A percentile compares a stretch with the other conserved stretches of the same genome.
phyloP scores from a whole-genome alignment of 2,329 filamentous ascomycete species.

The Fusarium caatingaense region DNA sequence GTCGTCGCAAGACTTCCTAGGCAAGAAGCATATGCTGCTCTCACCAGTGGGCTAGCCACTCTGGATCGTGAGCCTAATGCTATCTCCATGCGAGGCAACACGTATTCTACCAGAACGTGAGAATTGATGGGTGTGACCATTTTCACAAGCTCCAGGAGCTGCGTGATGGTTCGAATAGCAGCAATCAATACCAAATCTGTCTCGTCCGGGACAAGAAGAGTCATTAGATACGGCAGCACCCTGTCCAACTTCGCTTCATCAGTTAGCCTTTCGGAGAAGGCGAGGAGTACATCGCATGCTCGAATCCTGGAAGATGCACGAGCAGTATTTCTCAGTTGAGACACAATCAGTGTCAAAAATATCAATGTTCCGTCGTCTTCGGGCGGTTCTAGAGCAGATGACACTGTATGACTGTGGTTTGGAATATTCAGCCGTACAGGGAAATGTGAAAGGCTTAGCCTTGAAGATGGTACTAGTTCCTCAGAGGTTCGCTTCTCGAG shows the following conservation, averaged over 20 bases:
- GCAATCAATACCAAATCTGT: slow-evolving; percentile 87
- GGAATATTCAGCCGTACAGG: slow-evolving; percentile 89
- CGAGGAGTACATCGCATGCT: slow-evolving; percentile 90
- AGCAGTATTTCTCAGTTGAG: slow-evolving; percentile 89
- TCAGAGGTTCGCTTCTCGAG: slow-evolving; percentile 57
- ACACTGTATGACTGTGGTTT: slow-evolving; percentile 79
- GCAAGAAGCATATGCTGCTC: slow-evolving; percentile 93
- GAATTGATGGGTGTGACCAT: slow-evolving; percentile 85
- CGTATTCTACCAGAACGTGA: slow-evolving; percentile 75
- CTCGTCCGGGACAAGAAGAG: slow-evolving; percentile 78
- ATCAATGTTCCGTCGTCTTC: slow-evolving; percentile 92
- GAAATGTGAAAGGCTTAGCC: slow-evolving; percentile 72
- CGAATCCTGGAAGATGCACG: slow-evolving; percentile 87
- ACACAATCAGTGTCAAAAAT: slow-evolving; percentile 88
- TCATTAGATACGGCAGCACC: slow-evolving; percentile 89
- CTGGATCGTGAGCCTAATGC: slow-evolving; percentile 60
- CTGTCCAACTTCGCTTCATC: slow-evolving; percentile 97
- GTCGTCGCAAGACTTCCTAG: slow-evolving; percentile 89
- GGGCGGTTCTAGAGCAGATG: slow-evolving; percentile 68
- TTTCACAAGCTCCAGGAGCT: slow-evolving; percentile 86
- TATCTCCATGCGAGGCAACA: slow-evolving; percentile 71
- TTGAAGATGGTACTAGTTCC: slow-evolving; percentile 45
- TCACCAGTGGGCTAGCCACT: slow-evolving; percentile 73
- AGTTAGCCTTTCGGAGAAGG: slow-evolving; percentile 89
- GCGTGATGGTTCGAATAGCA: slow-evolving; percentile 86